Evolutionary conservation across 345 rosid species (phyloP).

Genomic region (Laguncularia racemosa): DNA sequence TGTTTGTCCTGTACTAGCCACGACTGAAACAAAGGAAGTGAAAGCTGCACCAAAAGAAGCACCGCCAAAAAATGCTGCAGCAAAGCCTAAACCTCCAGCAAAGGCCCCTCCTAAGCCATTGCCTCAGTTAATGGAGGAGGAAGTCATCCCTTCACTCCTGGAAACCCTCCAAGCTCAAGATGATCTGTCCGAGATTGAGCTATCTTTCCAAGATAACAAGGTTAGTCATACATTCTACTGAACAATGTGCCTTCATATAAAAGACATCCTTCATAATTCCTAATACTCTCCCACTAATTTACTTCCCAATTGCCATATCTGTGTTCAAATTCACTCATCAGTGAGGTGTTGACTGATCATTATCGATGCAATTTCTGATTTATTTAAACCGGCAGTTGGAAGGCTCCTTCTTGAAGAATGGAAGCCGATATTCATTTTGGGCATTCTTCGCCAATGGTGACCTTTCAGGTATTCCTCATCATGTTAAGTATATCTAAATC

Average conservation of each 20-base stretch:
- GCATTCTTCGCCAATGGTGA: slow-evolving; percentile 80
- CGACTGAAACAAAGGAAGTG: slow-evolving; percentile 39
- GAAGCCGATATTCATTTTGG: slow-evolving; percentile 64
- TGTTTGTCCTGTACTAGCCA: slow-evolving; percentile 19
- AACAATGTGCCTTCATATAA: neutral
- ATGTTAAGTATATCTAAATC: neutral
- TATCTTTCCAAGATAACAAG: slow-evolving; percentile 70
- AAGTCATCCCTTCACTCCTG: slow-evolving; percentile 70
- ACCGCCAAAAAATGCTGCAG: slow-evolving; percentile 16
- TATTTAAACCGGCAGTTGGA: slow-evolving; percentile 42
- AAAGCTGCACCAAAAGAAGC: slow-evolving; percentile 34
- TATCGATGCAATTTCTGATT: neutral
- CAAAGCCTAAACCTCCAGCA: slow-evolving; percentile 59
- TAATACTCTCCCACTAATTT: neutral
- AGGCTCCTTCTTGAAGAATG: slow-evolving; percentile 66
- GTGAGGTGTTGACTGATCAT: neutral
- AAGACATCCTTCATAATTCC: neutral
- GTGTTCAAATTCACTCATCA: neutral
- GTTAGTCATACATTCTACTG: slow-evolving; percentile 16
- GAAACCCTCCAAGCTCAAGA: slow-evolving; percentile 60
- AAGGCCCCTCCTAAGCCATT: slow-evolving; percentile 62
- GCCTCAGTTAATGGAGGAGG: slow-evolving; percentile 79
- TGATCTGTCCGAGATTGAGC: slow-evolving; percentile 52
- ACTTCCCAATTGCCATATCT: neutral
- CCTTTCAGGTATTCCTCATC: slow-evolving; percentile 40